Evolutionary conservation across 805 yeast species (phyloP), one percentile per base, ranked within the genome.

Genomic region (Wickerhamiella alocasiicola): DNA sequence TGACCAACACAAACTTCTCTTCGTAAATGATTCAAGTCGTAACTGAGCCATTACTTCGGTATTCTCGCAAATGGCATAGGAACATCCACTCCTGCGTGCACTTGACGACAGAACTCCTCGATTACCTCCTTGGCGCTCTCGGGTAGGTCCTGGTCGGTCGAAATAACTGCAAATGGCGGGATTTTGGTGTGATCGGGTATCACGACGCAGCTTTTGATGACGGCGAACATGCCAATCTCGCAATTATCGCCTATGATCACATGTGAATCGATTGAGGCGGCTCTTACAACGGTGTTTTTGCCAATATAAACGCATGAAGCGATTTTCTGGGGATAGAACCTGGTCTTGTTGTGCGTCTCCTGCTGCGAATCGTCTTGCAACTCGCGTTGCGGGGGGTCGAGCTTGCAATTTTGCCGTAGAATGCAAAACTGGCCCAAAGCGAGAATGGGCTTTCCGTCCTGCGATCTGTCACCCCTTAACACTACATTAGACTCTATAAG

Each of bases 261-360:
- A 20, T 49, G 46, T 4, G 62, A 56, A 4, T 69, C 68, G 6
- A 64, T 53, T n/a, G 54, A 39, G 4, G 65, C 65, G 5, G 68
- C 66, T 36, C 57, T 49, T 12, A 63, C 37, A 5, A 29, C 33
- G 2, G 57, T 41, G 28, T 46, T 38, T n/a, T 36, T 38, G 17
- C 67, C 69, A 7, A 64, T 49, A 18, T 47, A 48, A 11, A 65
- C 68, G 36, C 46, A 55, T 31, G 53, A 53, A 17, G 69, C 69
- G 12, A 65, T 53, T 28, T 55, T 49, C 26, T 60, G 40, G 0
- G 68, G 67, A 38, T 56, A 58, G 39, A 48, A 53, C 23, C 40
- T 42, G 29, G 39, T 39, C n/a, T n/a, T n/a, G n/a, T n/a, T n/a
- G n/a, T n/a, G n/a, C n/a, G n/a, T n/a, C n/a, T n/a, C n/a, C n/a